Base-by-base conservation (phyloP, 176 grass and related monocot species). In the Otatea glauca region DNA sequence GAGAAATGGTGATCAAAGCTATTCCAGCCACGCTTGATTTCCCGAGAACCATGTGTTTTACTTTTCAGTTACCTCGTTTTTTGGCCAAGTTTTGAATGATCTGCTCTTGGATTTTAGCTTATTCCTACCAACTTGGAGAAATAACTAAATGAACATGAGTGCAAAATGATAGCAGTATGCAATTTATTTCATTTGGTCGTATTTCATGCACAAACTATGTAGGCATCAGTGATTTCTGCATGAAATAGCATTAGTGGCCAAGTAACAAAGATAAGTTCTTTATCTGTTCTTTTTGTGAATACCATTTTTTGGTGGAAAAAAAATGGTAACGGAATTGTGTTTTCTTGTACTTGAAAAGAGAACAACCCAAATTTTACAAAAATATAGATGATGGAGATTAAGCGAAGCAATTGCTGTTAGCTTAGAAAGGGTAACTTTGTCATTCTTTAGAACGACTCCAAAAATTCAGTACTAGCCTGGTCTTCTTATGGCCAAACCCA, bases 151-250 rank as follows among this genome's bases (percentile, higher is more conserved):
- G 34, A 70, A 41, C 7, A 20, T 50, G 9, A 61, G 6, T 66
- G 41, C 42, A 29, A 47, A 27, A 51, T 82, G 20, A 60, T 34
- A 68, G 18, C 29, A 58, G 34, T 76, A 48, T 56, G 65, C 50
- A 27, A 32, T 53, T 68, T 11, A 23, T 75, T 88, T 75, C 7
- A 65, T 60, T 39, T 41, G 15, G 23, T 32, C 69, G 75, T 42
- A 37, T 61, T 51, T 58, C 49, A 74, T 74, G 41, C 10, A 61
- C 6, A 75, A 41, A 53, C 27, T 78, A 18, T 72, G 12, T 37
- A 72, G 56, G 45, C 56, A 72, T 81, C 23, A n/a, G 58, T 34
- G 4, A 35, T 76, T 82, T 68, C 62, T 76, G 7, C 69, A 48
- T 75, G 14, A 9, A 61, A 70, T 82, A 77, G 13, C 62, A 39